These are phyloP conservation scores for Curvularia spicifera DNA, from an alignment of 2,329 filamentous ascomycete species.

Conservation along the genomic window DNA sequence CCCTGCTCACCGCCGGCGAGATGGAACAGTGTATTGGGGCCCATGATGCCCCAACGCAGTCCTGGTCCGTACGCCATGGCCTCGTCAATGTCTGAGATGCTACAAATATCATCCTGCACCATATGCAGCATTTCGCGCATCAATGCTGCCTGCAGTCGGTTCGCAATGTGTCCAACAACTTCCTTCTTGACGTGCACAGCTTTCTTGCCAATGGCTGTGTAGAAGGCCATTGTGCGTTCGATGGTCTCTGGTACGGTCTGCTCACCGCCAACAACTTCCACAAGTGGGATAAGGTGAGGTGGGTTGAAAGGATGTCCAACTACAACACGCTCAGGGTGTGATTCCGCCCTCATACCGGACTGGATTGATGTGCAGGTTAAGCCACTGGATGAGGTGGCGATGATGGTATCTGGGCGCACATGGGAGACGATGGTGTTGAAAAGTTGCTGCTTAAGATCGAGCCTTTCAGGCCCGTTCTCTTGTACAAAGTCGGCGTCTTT, in stretches of 20 bases:
- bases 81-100: not conserved
- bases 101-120: not conserved
- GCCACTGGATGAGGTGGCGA: constrained; percentile 52
- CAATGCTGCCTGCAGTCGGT: constrained; percentile 51
- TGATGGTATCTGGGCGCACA: constrained; percentile 44
- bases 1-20: not conserved
- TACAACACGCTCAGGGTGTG: constrained; percentile 35
- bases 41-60: constrained; percentile 1
- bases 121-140: constrained; percentile 1
- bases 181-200: constrained; percentile 45
- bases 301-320: constrained; percentile 59
- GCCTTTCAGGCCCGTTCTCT: constrained; percentile 51
- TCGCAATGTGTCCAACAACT: constrained; percentile 54
- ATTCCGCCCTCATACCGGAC: constrained; percentile 38
- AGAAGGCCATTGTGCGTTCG: constrained; percentile 48
- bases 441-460: constrained; percentile 50
- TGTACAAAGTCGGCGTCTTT: constrained; percentile 10
- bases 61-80: constrained; percentile 1
- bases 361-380: constrained; percentile 29
- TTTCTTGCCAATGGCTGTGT: constrained; percentile 50
- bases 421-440: constrained; percentile 45
- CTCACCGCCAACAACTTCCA: constrained; percentile 53
- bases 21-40: not conserved
- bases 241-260: constrained; percentile 19
- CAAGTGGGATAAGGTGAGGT: constrained; percentile 56